Evolutionary conservation across 129 eudicot species (phyloP), one percentile per base, ranked within the genome.

Genomic region (Silybum marianum): DNA sequence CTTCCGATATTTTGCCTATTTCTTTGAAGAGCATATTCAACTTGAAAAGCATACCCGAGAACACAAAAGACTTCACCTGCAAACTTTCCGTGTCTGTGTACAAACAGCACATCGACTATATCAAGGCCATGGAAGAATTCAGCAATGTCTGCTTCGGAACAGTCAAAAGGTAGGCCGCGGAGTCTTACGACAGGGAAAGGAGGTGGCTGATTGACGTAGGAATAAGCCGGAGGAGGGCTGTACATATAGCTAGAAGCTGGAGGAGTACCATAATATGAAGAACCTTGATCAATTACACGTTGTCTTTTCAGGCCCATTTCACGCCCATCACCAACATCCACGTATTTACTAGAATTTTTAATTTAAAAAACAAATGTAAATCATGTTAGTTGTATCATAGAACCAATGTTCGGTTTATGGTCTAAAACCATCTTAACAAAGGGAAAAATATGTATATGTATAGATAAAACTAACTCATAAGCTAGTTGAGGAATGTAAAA

Each of bases 131-230:
- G 97, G 78, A 95, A 85, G 79, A 95, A 95, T 72, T 95, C 99
- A n/a, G 87, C 83, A 51, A 95, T 84, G 80, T 95, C 99, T 16
- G 89, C 81, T 86, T 95, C 99, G 16, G 97, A 68, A 80, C 97
- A 92, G 83, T 92, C 97, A 72, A 90, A 95, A 7, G 99, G 99
- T n/a, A 95, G 90, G 67, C 99, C 99, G 25, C 97, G 97, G 36
- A 95, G 90, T 14, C 96, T 85, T 76, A 95, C 97, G 71, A 95
- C 97, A 23, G 99, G 99, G 74, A 95, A 92, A 18, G 98, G 84
- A 30, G 97, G 97, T 6, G 92, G 93, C 63, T 89, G 95, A 71
- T 74, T 79, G 32, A 78, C 67, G 69, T 90, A 87, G 16, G 97
- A 81, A 78, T 88, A 88, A 75, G 97, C 84, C 0, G 93, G 87